phyloP scores from a whole-genome alignment of 2,329 filamentous ascomycete genomes.

The Phaeophleospora eucalypticola region DNA sequence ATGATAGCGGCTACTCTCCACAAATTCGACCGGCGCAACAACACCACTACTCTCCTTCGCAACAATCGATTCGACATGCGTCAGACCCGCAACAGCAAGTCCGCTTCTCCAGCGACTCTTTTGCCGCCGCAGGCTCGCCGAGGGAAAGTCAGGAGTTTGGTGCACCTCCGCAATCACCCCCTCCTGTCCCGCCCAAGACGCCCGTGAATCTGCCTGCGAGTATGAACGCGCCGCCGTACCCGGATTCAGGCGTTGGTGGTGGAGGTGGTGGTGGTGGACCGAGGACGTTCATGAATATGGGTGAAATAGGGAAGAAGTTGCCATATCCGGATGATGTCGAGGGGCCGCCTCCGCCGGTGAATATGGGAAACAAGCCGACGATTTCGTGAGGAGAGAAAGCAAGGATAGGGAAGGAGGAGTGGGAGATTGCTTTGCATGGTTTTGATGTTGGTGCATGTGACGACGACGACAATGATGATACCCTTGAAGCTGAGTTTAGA shows the following conservation, averaged over 20 bases:
- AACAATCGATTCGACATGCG: constrained; percentile 10
- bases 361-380: constrained; percentile 75
- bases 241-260: constrained; percentile 11
- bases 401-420: too few species aligned
- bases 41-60: constrained; percentile 13
- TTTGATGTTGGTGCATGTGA: too few species aligned
- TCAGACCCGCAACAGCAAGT: constrained; percentile 10
- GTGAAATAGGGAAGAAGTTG: constrained; percentile 38
- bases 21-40: constrained; percentile 15
- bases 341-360: constrained; percentile 76
- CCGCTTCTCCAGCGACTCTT: constrained; percentile 9
- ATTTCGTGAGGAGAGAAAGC: too few species aligned
- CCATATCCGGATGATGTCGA: constrained; percentile 78
- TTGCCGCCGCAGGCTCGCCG: constrained; percentile 11
- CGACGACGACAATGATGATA: too few species aligned
- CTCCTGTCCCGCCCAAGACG: constrained; percentile 30
- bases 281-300: constrained; percentile 33
- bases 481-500: too few species aligned
- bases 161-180: constrained; percentile 11
- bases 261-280: constrained; percentile 10
- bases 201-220: constrained; percentile 14
- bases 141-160: constrained; percentile 21
- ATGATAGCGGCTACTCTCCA: constrained; percentile 37
- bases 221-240: constrained; percentile 22
- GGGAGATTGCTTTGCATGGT: too few species aligned